These are phyloP conservation scores for Starmerella asiatica DNA, from an alignment of 805 yeast species.

Conservation along the genomic window DNA sequence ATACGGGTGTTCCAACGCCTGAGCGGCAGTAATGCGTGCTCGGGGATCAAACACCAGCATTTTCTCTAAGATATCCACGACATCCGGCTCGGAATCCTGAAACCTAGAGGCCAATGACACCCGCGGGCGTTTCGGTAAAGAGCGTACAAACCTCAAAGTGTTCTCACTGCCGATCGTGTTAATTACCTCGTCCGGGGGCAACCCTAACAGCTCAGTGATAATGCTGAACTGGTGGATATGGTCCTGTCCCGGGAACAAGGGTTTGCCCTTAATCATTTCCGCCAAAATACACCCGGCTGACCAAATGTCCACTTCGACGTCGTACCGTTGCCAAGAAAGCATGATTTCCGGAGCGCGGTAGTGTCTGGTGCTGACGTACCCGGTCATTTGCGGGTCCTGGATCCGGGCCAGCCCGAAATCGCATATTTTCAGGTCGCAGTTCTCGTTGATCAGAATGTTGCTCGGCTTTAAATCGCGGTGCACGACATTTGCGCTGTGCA, in stretches of 20 bases:
- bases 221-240: slow-evolving; percentile 97
- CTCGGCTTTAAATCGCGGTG: slow-evolving; percentile 77
- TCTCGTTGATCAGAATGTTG: slow-evolving; percentile 73
- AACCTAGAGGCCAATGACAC: slow-evolving; percentile 74
- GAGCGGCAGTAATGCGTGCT: slow-evolving; percentile 83
- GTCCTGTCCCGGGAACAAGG: slow-evolving; percentile 94
- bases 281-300: slow-evolving; percentile 95
- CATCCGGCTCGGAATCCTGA: slow-evolving; percentile 48
- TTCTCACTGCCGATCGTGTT: slow-evolving; percentile 93
- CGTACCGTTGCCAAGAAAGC: slow-evolving; percentile 98
- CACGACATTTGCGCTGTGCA: slow-evolving; percentile 83
- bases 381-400: slow-evolving; percentile 98
- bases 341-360: slow-evolving; percentile 97
- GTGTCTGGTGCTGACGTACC: slow-evolving; percentile 89
- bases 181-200: slow-evolving; percentile 92
- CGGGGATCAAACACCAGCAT: slow-evolving; percentile 94
- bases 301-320: slow-evolving; percentile 95
- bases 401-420: slow-evolving; percentile 93
- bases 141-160: slow-evolving; percentile 83
- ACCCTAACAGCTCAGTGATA: slow-evolving; percentile 88
- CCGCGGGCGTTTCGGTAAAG: slow-evolving; percentile 88
- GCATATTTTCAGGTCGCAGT: slow-evolving; percentile 81
- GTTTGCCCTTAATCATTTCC: slow-evolving; percentile 95
- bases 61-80: slow-evolving; percentile 72
- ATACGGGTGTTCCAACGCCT: slow-evolving; percentile 81